phyloP scores from a whole-genome alignment of 164 flowering plant species.

The Malania oleifera region DNA sequence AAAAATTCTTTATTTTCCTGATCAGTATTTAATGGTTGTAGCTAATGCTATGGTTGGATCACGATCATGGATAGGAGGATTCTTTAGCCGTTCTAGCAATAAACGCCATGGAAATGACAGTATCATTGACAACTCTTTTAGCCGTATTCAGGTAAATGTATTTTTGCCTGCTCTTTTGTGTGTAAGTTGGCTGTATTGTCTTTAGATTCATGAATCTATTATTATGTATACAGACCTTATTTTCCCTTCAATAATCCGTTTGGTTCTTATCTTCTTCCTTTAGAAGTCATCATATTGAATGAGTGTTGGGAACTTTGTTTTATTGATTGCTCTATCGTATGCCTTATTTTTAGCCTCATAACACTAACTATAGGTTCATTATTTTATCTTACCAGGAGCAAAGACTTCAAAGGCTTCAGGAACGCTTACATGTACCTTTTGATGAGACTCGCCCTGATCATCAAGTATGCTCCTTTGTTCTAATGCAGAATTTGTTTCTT shows the following conservation, averaged over 20 bases:
- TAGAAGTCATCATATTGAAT: background rate
- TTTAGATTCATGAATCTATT: no score
- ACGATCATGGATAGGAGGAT: constrained; percentile 80
- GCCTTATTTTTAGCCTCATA: background rate
- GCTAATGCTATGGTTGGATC: constrained; percentile 99
- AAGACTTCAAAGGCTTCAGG: constrained; percentile 73
- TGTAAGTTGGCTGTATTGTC: no score
- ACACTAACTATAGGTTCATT: background rate
- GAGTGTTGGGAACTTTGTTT: background rate
- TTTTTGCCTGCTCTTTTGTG: no score
- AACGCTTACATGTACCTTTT: constrained; percentile 69
- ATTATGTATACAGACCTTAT: background rate
- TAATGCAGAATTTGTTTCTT: no score
- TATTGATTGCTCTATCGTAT: no score
- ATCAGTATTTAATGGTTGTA: constrained; percentile 35
- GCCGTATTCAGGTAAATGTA: constrained; percentile 59
- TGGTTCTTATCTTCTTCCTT: background rate
- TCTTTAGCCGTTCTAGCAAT: constrained; percentile 50
- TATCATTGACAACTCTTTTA: constrained; percentile 41
- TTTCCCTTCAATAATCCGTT: background rate
- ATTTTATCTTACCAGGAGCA: constrained; percentile 44
- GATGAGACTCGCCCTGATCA: constrained; percentile 82
- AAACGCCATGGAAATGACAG: constrained; percentile 46
- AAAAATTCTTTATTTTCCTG: constrained; percentile 10
- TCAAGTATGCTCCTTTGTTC: constrained; percentile 46